Percentiles rank a stretch among this genome's conserved stretches.
These are phyloP conservation scores for Aspergillus uvarum DNA, from an alignment of 2,329 filamentous ascomycete genomes.

Conservation along the genomic window DNA sequence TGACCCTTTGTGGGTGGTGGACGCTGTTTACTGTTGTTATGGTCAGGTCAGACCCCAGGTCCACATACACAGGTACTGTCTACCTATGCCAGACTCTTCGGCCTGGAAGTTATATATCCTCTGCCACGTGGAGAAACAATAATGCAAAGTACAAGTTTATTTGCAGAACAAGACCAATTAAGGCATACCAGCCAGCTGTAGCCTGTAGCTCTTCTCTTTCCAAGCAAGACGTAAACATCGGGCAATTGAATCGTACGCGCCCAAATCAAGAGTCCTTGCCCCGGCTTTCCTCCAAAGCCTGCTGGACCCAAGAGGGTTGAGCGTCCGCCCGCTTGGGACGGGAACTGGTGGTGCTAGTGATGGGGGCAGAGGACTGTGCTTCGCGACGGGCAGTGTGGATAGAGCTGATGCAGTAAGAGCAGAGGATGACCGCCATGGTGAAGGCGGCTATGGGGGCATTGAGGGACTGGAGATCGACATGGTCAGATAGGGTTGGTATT, in stretches of 20 bases:
- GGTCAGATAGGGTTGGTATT: neutral
- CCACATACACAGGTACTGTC: too few species aligned
- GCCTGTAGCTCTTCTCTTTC: too few species aligned
- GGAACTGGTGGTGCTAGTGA: constrained; percentile 28
- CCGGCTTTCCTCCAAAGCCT: constrained; percentile 34
- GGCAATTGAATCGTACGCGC: too few species aligned
- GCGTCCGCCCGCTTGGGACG: constrained; percentile 43
- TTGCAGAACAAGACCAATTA: neutral
- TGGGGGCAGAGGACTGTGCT: constrained; percentile 49
- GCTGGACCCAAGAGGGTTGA: constrained; percentile 32
- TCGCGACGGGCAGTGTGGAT: constrained; percentile 67
- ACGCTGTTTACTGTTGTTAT: too few species aligned
- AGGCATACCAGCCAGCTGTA: neutral
- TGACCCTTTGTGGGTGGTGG: too few species aligned
- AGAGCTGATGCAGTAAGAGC: constrained; percentile 62
- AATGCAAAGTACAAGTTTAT: too few species aligned
- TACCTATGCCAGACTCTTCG: too few species aligned
- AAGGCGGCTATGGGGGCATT: constrained; percentile 63
- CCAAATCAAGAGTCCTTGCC: constrained; percentile 2
- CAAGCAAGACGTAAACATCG: too few species aligned
- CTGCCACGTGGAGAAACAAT: too few species aligned
- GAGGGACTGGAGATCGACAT: constrained; percentile 44
- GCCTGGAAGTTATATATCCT: too few species aligned
- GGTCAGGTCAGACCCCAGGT: too few species aligned
- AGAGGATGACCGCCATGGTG: constrained; percentile 61